Percentiles rank a stretch among this genome's conserved stretches.
phyloP scores from a whole-genome alignment of 2,329 filamentous ascomycete genomes.

The Rhinocladiella mackenziei region DNA sequence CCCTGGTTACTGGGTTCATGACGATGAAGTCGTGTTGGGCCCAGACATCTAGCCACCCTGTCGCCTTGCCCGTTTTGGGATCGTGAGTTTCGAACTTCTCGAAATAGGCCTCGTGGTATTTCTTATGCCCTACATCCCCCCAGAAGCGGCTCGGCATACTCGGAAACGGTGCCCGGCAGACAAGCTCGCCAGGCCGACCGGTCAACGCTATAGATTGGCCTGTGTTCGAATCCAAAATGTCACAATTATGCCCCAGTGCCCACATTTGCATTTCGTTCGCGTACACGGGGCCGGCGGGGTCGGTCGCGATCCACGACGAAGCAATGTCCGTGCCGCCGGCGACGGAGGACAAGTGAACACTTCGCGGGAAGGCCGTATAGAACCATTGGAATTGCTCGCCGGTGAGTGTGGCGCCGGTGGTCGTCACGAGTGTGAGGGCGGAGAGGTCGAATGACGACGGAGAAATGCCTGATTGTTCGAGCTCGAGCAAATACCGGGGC shows the following conservation, averaged over 20 bases:
- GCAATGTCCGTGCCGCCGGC: slow-evolving; percentile 49
- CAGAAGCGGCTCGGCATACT: slow-evolving; percentile 47
- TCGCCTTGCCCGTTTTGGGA: no score
- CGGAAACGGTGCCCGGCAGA: slow-evolving; percentile 46
- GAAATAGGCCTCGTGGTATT: slow-evolving; percentile 47
- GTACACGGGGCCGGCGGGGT: slow-evolving; percentile 42
- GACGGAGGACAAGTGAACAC: slow-evolving; percentile 40
- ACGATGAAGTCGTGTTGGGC: slow-evolving; percentile 48
- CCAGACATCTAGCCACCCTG: slow-evolving; percentile 39
- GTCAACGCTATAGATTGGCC: slow-evolving; percentile 29
- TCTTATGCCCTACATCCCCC: slow-evolving; percentile 40
- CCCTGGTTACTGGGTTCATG: slow-evolving; percentile 40
- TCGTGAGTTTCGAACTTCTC: slow-evolving; percentile 36
- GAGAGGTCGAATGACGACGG: slow-evolving; percentile 36
- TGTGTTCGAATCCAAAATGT: slow-evolving; percentile 41
- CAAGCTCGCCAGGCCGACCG: slow-evolving; percentile 44
- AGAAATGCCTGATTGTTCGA: slow-evolving; percentile 35
- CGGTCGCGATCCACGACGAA: slow-evolving; percentile 43
- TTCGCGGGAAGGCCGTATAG: slow-evolving; percentile 39
- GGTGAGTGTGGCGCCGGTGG: slow-evolving; percentile 44
- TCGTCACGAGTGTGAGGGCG: slow-evolving; percentile 42
- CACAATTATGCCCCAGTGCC: slow-evolving; percentile 46
- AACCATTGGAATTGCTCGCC: slow-evolving; percentile 46
- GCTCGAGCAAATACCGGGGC: slow-evolving; percentile 44
- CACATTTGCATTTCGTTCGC: slow-evolving; percentile 46